Conservation (phyloP, 176 grass and related monocot genomes). For the Avena sativa region DNA sequence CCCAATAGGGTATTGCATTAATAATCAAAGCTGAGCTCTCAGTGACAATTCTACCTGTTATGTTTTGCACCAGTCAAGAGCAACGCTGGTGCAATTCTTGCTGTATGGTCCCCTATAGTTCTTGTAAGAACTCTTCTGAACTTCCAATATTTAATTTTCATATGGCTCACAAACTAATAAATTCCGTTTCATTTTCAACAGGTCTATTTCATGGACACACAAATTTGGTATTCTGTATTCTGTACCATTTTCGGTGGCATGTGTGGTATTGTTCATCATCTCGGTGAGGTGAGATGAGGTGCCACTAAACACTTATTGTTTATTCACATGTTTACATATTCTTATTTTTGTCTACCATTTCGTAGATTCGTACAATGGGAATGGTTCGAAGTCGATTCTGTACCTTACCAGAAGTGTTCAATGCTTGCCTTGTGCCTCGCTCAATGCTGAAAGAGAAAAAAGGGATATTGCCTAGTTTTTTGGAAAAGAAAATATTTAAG, state of each 20-base stretch:
- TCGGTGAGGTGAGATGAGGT: constrained; percentile 80
- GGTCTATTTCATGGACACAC: constrained; percentile 99
- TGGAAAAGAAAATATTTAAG: constrained; percentile 88
- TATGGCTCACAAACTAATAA: constrained; percentile 33
- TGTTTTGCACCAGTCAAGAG: constrained; percentile 69
- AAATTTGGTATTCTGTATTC: constrained; percentile 99
- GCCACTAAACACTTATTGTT: constrained; percentile 15
- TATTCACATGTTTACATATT: constrained; percentile 37
- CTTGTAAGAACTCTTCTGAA: constrained; percentile 65
- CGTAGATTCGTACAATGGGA: constrained; percentile 97
- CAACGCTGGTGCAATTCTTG: constrained; percentile 95
- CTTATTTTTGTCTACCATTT: constrained; percentile 43
- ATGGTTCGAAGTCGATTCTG: constrained; percentile 93
- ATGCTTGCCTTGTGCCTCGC: constrained; percentile 78
- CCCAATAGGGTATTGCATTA: neutral
- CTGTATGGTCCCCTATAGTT: constrained; percentile 84
- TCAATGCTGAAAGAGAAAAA: constrained; percentile 65
- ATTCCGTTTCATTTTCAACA: constrained; percentile 52
- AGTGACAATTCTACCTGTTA: constrained; percentile 23
- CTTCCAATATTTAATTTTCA: constrained; percentile 23
- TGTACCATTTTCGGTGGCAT: constrained; percentile 97
- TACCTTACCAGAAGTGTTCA: constrained; percentile 83
- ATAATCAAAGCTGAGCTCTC: constrained; percentile 27
- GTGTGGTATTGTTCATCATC: constrained; percentile 95
- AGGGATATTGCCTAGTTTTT: constrained; percentile 60